Evolutionary conservation across 2,329 filamentous ascomycete species (phyloP), one percentile per base, ranked within the genome.

Genomic region (Nemania serpens): DNA sequence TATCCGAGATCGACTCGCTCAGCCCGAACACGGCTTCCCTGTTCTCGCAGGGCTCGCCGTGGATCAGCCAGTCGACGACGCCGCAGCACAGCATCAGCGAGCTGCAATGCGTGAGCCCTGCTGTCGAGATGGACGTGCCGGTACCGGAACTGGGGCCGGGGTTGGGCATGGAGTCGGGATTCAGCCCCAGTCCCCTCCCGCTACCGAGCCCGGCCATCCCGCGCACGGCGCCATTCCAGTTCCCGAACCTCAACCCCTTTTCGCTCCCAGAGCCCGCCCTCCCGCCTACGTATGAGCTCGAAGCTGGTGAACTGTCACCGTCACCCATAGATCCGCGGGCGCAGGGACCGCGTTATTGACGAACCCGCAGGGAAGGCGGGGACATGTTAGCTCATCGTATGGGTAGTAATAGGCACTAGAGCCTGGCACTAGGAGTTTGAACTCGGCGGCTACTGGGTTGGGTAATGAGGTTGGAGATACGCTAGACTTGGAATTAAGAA

Each of bases 121-220:
- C 43, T 2, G 49, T 55, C 18, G 55, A 55, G 33, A 33, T 52
- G 55, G 25, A 17, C 10, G 22, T 29, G n/a, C n/a, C n/a, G n/a
- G n/a, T n/a, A n/a, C n/a, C n/a, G n/a, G n/a, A n/a, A n/a, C n/a
- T n/a, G n/a, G n/a, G n/a, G n/a, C n/a, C n/a, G 25, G 25, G 25
- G 4, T 3, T 29, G 25, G 25, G 25, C 25, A 7, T 29, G 25
- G 36, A 20, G 3, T 7, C 6, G 17, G 41, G 17, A 46, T 13
- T 25, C n/a, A 49, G 37, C 22, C 52, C 43, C 25, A 11, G 20
- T n/a, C n/a, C n/a, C 9, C 52, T 51, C 42, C 29, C 37, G 25
- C 60, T 62, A 20, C 60, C 60, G 12, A 62, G 60, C 17, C 60
- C 60, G 20, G 60, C 55, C 20, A 55, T 59, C 20, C 45, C 56